Evolutionary conservation across 2,329 filamentous ascomycete genomes (phyloP), one percentile per base, ranked within the genome.

Genomic region (Trichoderma hamatum): DNA sequence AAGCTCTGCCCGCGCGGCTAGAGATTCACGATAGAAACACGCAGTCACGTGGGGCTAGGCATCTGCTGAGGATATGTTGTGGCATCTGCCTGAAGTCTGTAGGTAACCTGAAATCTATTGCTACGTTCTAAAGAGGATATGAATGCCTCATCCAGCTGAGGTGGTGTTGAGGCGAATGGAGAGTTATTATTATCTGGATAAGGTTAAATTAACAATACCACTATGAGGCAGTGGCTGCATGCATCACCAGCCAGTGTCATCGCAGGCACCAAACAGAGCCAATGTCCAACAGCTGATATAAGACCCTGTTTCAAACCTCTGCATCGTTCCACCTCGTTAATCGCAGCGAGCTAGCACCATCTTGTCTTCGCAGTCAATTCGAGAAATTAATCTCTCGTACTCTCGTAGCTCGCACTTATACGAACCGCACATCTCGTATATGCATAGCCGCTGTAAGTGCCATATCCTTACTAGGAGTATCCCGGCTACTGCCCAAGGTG

Each of bases 11-110:
- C 2, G 64, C 32, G 24, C 34, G 24, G 28, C 43, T 16, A 7
- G 19, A 16, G 36, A 36, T 28, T 65, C 67, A 52, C 51, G 67
- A 65, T 39, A 36, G 60, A 59, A 34, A 69, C 67, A 66, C 67
- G 67, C 51, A 66, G 39, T 69, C 67, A 69, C 67, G 67, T 69
- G 67, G 39, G 46, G 21, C 56, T 19, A 54, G 46, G 65, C 55
- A 61, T n/a, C 65, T 21, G 19, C 30, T 43, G 26, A 24, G 19
- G 26, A 3, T 19, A 43, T 46, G 1, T 11, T 21, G 10, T 34
- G 32, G 4, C 32, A 39, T 43, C 49, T 64, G 24, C 24, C 49
- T 55, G n/a, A 28, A 24, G 30, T 0, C 19, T 7, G 6, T 24
- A 52, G 28, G 28, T 10, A 32, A 56, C 16, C 10, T 34, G 54